Base-by-base conservation (phyloP, 352 stramenopile species). In the Phytophthora constricta region DNA sequence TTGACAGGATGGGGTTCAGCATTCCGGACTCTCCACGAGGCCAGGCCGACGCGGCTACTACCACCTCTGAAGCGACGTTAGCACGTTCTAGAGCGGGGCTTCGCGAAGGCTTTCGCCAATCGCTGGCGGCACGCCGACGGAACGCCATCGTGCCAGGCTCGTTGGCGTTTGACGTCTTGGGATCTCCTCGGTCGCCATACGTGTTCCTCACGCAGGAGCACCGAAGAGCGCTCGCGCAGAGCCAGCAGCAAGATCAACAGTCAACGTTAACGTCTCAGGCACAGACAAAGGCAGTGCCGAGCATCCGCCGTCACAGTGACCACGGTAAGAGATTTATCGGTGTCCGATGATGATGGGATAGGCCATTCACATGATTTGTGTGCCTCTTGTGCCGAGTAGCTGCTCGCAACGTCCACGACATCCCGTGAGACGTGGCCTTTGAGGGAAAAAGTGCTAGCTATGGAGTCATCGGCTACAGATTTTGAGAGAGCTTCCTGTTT, bases 101-200 rank as follows among this genome's bases (percentile, higher is more conserved):
- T 33, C 52, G 67, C 46, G 58, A 68, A 59, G 33, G 68, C 25
- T 70, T 70, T 31, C 22, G 42, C n/a, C 37, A 74, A 60, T 65
- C 68, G 62, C 60, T 70, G n/a, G 47, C 48, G 34, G 62, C 33
- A 10, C 79, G 72, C 5, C 80, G 84, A 22, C 76, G 84, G 45
- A 92, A 92, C 58, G 84, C 84, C 4, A 82, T 92, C 52, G 58
- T 88, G 11, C 78, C 79, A 17, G 68, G 58, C 7, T 76, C 72
- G 37, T 56, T 88, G 13, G 72, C 61, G 4, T 67, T 85, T n/a
- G 77, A 87, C 42, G 62, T 65, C 1, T 20, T 87, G 19, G 76
- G 74, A 10, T 87, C 70, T 34, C 72, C 77, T 14, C 73, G 77
- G 1, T 80, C 75, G n/a, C 79, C 77, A 0, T 62, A 75, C 26